Evolutionary conservation across 1,284 basidiomycete genomes (phyloP), one percentile per base, ranked within the genome.

Genomic region (Pholiota adiposa): DNA sequence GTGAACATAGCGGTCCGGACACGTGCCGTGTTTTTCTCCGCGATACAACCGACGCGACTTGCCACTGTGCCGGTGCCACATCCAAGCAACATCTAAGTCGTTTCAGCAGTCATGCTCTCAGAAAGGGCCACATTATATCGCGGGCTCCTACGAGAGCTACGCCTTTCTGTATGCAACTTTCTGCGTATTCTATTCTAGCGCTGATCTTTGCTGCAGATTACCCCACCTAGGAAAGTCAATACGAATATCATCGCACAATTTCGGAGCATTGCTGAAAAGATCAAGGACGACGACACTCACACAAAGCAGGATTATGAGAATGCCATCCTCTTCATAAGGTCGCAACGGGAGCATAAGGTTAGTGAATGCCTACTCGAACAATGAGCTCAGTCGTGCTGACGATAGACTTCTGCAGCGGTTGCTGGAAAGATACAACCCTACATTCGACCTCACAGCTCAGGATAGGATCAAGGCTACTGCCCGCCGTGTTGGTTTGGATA

Each of bases 401-500:
- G 41, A 54, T 49, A 69, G 34, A 36, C 11, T 40, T 41, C 21
- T 43, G 36, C 63, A 94, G 92, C 79, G 79, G 19, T 76, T 95
- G 41, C 74, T 96, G 59, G 89, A 92, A 61, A 81, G 93, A 58
- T 97, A 97, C 77, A 96, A 96, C 72, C 94, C 96, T 0, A 77
- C 92, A 11, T 76, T 89, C 51, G 91, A 92, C 67, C 82, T 96
- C 68, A 88, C 92, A 0, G 78, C 83, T 21, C 86, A 94, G 68
- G 93, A 96, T 70, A 81, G 90, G 60, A 82, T 96, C 59, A 80
- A 88, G 63, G 93, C 92, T 1, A 95, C 95, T 0, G 94, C 94
- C 4, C 82, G 89, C 52, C 80, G 94, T 58, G 95, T 97, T 41
- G 95, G 95, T 3, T 77, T 97, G 51, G 79, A 92, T 65, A 87